These are phyloP conservation scores for Globisporangium perplexum DNA, from an alignment of 352 stramenopile species.

Conservation along the genomic window DNA sequence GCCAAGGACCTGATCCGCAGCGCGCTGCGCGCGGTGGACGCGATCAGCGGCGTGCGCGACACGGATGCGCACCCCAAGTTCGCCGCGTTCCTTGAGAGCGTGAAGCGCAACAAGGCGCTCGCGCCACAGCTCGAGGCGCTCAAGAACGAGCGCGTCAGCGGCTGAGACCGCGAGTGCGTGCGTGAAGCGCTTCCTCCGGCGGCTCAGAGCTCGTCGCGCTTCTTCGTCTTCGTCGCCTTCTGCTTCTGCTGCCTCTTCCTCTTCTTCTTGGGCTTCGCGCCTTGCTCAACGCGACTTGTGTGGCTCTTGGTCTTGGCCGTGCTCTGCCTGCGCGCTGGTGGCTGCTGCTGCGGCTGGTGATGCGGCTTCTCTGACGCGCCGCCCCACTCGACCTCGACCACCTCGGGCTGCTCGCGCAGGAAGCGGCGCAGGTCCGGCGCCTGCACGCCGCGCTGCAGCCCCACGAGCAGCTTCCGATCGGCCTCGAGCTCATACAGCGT, in stretches of 20 bases:
- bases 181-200: not conserved
- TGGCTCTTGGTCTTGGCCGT: conserved; percentile 10
- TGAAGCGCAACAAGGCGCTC: conserved; percentile 67
- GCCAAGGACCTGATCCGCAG: conserved; percentile 96
- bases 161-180: conserved; percentile 7
- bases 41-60: conserved; percentile 65
- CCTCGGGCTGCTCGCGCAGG: conserved; percentile 40
- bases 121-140: conserved; percentile 55
- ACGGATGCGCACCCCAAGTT: conserved; percentile 73
- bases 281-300: conserved; percentile 9
- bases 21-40: conserved; percentile 85
- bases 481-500: conserved; percentile 66
- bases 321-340: conserved; percentile 6
- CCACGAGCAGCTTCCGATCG: conserved; percentile 48
- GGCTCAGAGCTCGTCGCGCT: not conserved
- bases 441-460: conserved; percentile 57
- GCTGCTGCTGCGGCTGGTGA: conserved; percentile 7
- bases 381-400: conserved; percentile 66
- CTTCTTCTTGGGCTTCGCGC: not conserved
- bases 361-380: too few species aligned
- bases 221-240: not conserved
- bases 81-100: conserved; percentile 44
- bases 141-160: conserved; percentile 43
- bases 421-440: conserved; percentile 41
- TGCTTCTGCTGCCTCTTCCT: not conserved